Evolutionary conservation across 2,329 filamentous ascomycete species (phyloP), one percentile per base, ranked within the genome.

Genomic region (Emergomyces orientalis): DNA sequence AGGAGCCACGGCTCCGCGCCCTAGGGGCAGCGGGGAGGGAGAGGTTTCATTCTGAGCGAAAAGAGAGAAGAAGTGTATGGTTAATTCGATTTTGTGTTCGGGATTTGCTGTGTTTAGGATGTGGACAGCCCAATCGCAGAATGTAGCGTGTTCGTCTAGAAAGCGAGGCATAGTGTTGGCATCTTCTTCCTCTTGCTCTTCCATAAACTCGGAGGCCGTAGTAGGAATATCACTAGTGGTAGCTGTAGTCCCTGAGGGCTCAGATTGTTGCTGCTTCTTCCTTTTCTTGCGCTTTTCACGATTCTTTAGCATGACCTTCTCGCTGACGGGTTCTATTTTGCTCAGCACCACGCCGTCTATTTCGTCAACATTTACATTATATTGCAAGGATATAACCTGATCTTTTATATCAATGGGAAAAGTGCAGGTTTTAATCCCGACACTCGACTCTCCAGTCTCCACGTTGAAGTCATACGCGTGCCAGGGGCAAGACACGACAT

Each of bases 401-500:
- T 71, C 72, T 7, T 69, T 64, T 5, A 79, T 69, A 59, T 73
- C 67, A 51, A 80, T 71, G 0, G 77, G 76, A 59, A 78, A 80
- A 0, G 78, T 80, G 69, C 78, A 80, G 3, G 78, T 73, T 68
- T 78, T 79, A 64, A 80, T 73, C 13, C 78, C 78, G 22, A 79
- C 76, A 64, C 78, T 80, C 7, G 78, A 80, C 69, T 79, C 76
- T 61, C 78, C 78, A 0, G 78, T 80, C 68, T 80, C 77, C 63
- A 80, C 76, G 62, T 80, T 80, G 65, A 80, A 80, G 66, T 80
- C 78, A 66, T 80, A 80, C 2, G 78, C 78, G 68, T 80, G 78
- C 78, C 78, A 80, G 17, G 78, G 78, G 64, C 78, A 80, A 1
- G 78, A 79, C 22, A 74, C 77, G 30, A 80, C 69, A 64, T 80